phyloP scores from a whole-genome alignment of 1,284 basidiomycete genomes.

The Thecaphora thlaspeos region DNA sequence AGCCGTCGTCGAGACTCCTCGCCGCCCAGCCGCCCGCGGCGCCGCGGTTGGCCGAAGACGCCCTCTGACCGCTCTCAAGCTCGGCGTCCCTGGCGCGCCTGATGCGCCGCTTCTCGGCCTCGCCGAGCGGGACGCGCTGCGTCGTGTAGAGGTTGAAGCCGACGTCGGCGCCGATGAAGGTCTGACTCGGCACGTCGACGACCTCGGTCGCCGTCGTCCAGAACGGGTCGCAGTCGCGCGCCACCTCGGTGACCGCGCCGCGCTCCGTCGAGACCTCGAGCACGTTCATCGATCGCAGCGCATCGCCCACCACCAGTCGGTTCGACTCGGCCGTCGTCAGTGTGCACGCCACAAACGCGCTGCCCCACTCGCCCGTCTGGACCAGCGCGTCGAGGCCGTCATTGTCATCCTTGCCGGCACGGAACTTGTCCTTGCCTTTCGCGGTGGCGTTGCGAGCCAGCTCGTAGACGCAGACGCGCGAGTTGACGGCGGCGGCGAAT shows the following conservation, averaged over 20 bases:
- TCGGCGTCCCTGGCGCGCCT: slow-evolving; percentile 19
- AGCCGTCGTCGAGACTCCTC: slow-evolving; percentile 2
- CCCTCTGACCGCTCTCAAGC: slow-evolving; percentile 10
- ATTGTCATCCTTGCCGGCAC: background rate
- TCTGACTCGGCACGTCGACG: slow-evolving; percentile 35
- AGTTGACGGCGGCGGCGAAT: slow-evolving; percentile 48
- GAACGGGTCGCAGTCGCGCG: slow-evolving; percentile 53
- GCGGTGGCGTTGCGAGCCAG: background rate
- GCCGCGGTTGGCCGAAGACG: background rate
- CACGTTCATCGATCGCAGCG: slow-evolving; percentile 50
- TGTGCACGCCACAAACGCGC: slow-evolving; percentile 50
- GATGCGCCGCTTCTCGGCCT: slow-evolving; percentile 23
- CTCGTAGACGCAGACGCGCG: slow-evolving; percentile 40
- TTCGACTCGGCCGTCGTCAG: slow-evolving; percentile 27
- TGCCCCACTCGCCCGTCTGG: slow-evolving; percentile 43
- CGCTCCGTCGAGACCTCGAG: slow-evolving; percentile 30
- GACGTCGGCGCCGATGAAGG: slow-evolving; percentile 53
- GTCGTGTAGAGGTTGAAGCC: slow-evolving; percentile 52
- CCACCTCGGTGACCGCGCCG: slow-evolving; percentile 38
- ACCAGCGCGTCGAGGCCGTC: slow-evolving; percentile 3
- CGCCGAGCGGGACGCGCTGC: slow-evolving; percentile 30
- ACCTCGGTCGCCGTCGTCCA: slow-evolving; percentile 50
- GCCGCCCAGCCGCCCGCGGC: background rate
- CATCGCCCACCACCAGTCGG: slow-evolving; percentile 50
- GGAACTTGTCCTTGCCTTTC: background rate